Evolutionary conservation across 768 basidiomycete species (phyloP), one percentile per base, ranked within the genome.

Genomic region (Trametes cingulata): DNA sequence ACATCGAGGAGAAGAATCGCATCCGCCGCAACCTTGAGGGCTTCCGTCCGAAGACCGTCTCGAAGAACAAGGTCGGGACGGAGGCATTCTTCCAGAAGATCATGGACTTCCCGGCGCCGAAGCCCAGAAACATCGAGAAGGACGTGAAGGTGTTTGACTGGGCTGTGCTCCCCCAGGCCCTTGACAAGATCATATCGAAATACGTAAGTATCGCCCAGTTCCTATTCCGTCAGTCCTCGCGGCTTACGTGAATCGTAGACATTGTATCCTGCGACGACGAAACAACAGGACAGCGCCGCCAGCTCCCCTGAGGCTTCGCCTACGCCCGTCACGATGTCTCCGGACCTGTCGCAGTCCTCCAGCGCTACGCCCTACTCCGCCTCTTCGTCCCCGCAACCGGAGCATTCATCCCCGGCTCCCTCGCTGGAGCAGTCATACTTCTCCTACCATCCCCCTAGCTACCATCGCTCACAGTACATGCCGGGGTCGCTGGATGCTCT

Each of bases 61-160:
- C 90, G 27, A 99, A 97, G 77, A 84, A 85, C 71, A 90, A 91
- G 65, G 76, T 82, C 0, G 89, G 86, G 12, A 87, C 84, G 58
- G 91, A 91, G 67, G 79, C 82, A n/a, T 93, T 98, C 73, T 99
- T 98, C 81, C 87, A 91, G 76, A 82, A 87, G 65, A 95, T 99
- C 77, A 98, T 99, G 96, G 86, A 91, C 52, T 96, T 97, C 70
- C 92, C 95, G 0, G 85, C 86, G 45, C 96, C 96, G 8, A 95
- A 93, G 72, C 96, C 96, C 3, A 82, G 96, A 56, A 95, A 95
- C 71, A 99, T 98, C 63, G 96, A 98, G 70, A 98, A 98, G 80
- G 94, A 98, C 68, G 82, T 99, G 69, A 93, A 93, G 72, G 88
- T 92, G 8, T 93, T 93, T 66, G 83, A 85, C 40, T 93, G 91